Conservation (phyloP, 208 protist species). For the Leishmania tarentolae region DNA sequence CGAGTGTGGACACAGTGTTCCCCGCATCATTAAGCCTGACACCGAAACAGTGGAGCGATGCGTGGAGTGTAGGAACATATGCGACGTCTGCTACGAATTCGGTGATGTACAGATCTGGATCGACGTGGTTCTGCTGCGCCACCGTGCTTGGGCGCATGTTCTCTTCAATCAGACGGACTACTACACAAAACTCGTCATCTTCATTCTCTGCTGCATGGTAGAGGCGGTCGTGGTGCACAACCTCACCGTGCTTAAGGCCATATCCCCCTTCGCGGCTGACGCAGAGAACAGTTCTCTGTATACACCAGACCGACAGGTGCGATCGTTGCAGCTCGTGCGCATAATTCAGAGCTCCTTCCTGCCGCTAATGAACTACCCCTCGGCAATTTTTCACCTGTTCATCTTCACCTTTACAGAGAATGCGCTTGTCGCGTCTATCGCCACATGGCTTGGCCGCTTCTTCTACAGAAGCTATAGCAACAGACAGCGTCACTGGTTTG, state of each 20-base stretch:
- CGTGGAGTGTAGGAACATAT: conserved; percentile 47
- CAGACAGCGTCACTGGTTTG: conserved; percentile 50
- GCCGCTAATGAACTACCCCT: conserved; percentile 49
- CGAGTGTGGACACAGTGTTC: conserved; percentile 58
- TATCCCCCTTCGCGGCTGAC: conserved; percentile 14
- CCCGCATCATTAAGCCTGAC: conserved; percentile 67
- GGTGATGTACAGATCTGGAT: conserved; percentile 74
- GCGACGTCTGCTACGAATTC: conserved; percentile 84
- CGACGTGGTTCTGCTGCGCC: conserved; percentile 68
- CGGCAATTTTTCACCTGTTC: conserved; percentile 55
- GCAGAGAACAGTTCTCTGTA: conserved; percentile 14
- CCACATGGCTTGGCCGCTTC: conserved; percentile 54
- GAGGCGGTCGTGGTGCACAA: conserved; percentile 77
- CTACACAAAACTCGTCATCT: conserved; percentile 16
- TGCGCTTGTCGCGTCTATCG: conserved; percentile 48
- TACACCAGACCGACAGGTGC: conserved; percentile 23
- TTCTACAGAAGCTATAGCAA: conserved; percentile 43
- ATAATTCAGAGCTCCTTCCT: conserved; percentile 54
- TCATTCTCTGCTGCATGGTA: conserved; percentile 59
- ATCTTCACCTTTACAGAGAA: conserved; percentile 65
- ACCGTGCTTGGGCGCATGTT: conserved; percentile 75
- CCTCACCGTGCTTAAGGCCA: conserved; percentile 37
- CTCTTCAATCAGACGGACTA: conserved; percentile 61
- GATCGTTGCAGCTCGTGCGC: conserved; percentile 69
- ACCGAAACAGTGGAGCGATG: conserved; percentile 80